Evolutionary conservation across 78 protist genomes (phyloP).

Genomic region (Ministeria vibrans): DNA sequence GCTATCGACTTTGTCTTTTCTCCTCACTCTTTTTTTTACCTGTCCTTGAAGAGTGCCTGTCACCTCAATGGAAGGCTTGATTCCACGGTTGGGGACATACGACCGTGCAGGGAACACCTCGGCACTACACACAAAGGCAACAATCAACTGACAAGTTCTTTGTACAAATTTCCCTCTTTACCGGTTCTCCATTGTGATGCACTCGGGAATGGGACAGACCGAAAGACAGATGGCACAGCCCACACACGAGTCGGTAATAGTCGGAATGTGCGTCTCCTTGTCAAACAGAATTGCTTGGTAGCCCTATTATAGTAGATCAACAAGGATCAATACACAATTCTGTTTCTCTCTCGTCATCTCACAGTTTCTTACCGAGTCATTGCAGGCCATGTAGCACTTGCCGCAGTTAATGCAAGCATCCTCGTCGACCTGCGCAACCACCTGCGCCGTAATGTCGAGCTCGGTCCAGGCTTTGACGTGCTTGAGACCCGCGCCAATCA

Average conservation of each 20-base stretch:
- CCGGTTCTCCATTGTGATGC: conserved; percentile 85
- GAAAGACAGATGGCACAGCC: conserved; percentile 83
- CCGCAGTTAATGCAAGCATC: conserved; percentile 95
- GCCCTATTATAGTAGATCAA: not conserved
- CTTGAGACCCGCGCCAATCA: conserved; percentile 60
- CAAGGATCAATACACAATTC: not conserved
- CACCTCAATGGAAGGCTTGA: not conserved
- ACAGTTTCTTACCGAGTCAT: too few relatives aligned
- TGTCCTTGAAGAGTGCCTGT: not conserved
- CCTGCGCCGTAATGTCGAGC: conserved; percentile 68
- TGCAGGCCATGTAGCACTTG: conserved; percentile 91
- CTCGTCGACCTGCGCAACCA: conserved; percentile 83
- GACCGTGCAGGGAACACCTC: too few relatives aligned
- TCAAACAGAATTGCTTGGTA: conserved; percentile 65
- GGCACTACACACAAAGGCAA: too few relatives aligned
- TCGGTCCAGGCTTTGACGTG: conserved; percentile 61
- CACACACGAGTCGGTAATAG: conserved; percentile 77
- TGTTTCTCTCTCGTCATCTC: too few relatives aligned
- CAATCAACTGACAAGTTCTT: too few relatives aligned
- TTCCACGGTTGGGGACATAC: conserved; percentile 38
- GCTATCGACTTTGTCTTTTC: not conserved
- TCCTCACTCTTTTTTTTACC: too few relatives aligned
- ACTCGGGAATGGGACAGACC: conserved; percentile 83
- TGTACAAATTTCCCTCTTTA: too few relatives aligned
- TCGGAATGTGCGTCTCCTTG: conserved; percentile 78